Percentiles rank a stretch among this genome's conserved stretches.
Conservation (phyloP, 1,284 basidiomycete genomes). For the Stygiomarasmius scandens region DNA sequence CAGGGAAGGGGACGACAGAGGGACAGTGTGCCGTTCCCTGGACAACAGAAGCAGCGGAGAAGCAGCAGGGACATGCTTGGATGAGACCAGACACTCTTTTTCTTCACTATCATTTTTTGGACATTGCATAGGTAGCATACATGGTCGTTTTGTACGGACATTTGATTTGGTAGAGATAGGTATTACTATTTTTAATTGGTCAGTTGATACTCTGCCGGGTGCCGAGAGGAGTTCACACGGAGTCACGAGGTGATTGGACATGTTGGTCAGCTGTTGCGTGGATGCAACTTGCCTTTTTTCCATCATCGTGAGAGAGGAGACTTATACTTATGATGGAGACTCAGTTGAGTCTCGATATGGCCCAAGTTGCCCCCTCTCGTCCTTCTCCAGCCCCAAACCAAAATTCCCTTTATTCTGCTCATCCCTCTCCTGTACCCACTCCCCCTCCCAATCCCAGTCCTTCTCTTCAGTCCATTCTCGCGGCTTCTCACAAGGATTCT, state of each 20-base stretch:
- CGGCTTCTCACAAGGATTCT: constrained; percentile 47
- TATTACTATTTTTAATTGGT: background rate
- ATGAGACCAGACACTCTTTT: constrained; percentile 13
- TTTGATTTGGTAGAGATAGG: constrained; percentile 3
- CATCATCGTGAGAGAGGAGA: background rate
- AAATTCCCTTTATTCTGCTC: constrained; percentile 12
- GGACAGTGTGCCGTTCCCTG: constrained; percentile 52
- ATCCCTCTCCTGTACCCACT: constrained; percentile 34
- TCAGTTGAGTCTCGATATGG: background rate
- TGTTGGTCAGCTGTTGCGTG: constrained; percentile 1
- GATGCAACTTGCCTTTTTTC: constrained; percentile 2
- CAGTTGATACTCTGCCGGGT: constrained; percentile 5
- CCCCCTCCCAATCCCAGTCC: constrained; percentile 53
- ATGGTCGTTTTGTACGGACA: constrained; percentile 4
- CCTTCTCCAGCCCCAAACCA: background rate
- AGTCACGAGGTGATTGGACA: background rate
- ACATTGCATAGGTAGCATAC: background rate
- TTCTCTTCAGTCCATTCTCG: constrained; percentile 67
- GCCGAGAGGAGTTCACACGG: background rate
- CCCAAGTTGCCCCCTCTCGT: background rate
- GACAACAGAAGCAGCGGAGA: constrained; percentile 23
- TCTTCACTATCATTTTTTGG: constrained; percentile 6
- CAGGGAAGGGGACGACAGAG: constrained; percentile 32
- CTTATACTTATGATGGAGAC: background rate
- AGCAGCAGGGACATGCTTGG: constrained; percentile 31